Evolutionary conservation across 768 basidiomycete species (phyloP).

Genomic region (Fibroporia radiculosa): DNA sequence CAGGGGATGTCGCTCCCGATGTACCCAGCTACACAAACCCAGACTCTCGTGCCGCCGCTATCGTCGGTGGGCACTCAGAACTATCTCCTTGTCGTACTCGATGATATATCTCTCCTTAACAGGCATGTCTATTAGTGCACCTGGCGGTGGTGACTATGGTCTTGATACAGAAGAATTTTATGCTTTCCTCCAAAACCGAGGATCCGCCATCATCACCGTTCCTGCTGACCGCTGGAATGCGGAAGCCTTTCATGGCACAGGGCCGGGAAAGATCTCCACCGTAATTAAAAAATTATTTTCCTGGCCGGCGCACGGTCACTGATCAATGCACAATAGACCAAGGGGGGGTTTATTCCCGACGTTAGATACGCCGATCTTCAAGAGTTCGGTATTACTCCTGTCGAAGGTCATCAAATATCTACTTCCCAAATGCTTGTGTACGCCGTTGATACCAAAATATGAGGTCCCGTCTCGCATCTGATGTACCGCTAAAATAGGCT

Average conservation of each 20-base stretch:
- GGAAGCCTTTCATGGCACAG: constrained; percentile 5
- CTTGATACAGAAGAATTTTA: constrained; percentile 7
- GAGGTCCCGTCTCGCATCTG: neutral
- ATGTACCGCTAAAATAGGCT: constrained; percentile 5
- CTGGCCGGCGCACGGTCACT: neutral
- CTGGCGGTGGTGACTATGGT: constrained; percentile 4
- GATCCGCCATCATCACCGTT: constrained; percentile 3
- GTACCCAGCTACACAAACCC: constrained; percentile 7
- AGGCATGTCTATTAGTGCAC: constrained; percentile 8
- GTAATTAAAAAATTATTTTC: neutral
- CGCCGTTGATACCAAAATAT: neutral
- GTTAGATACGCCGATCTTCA: constrained; percentile 6
- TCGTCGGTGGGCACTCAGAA: constrained; percentile 1
- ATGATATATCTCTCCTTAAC: neutral
- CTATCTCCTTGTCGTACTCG: neutral
- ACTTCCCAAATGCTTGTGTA: constrained; percentile 4
- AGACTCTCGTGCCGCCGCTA: constrained; percentile 4
- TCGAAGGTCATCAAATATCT: constrained; percentile 11
- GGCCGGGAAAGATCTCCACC: constrained; percentile 6
- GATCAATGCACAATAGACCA: constrained; percentile 3
- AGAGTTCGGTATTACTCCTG: constrained; percentile 15
- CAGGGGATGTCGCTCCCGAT: too few species aligned
- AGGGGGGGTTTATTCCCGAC: constrained; percentile 7
- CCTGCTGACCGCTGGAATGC: constrained; percentile 8
- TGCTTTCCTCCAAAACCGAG: constrained; percentile 2